Evolutionary conservation across 371 early-diverging fungal genomes (phyloP).

Genomic region (Mortierella sp.): DNA sequence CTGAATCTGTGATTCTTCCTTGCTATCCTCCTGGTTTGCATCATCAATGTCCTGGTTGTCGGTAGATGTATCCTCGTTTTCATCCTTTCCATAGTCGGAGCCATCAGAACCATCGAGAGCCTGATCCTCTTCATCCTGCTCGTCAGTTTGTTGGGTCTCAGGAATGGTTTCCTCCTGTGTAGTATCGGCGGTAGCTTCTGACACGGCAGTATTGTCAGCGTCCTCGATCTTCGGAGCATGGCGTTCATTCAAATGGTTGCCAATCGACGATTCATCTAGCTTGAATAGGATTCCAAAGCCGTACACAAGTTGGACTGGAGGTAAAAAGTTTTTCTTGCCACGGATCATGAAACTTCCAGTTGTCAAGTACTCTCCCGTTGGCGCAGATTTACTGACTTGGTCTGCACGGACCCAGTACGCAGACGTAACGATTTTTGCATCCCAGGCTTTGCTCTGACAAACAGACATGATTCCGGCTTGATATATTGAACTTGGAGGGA

Average conservation of each 20-base stretch:
- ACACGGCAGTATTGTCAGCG: conserved; percentile 33
- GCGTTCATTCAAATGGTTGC: conserved; percentile 73
- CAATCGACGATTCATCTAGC: conserved; percentile 83
- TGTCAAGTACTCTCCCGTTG: conserved; percentile 96
- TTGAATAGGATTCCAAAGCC: conserved; percentile 97
- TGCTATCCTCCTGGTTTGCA: conserved; percentile 31
- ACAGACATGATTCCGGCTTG: conserved; percentile 98
- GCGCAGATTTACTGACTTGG: conserved; percentile 97
- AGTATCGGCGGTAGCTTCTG: conserved; percentile 13
- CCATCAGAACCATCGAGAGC: conserved; percentile 33
- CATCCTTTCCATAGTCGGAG: conserved; percentile 33
- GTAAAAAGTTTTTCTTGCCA: conserved; percentile 97
- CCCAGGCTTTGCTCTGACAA: conserved; percentile 98
- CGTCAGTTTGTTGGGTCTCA: conserved; percentile 8
- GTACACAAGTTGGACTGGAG: conserved; percentile 96
- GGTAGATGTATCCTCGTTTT: conserved; percentile 17
- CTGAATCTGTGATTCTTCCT: conserved; percentile 24
- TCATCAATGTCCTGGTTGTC: conserved; percentile 20
- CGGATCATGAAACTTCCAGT: conserved; percentile 98
- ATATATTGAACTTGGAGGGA: conserved; percentile 91
- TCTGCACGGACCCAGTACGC: conserved; percentile 97
- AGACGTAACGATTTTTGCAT: conserved; percentile 93
- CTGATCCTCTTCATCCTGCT: conserved; percentile 29
- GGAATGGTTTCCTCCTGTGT: conserved; percentile 12
- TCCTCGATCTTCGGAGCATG: conserved; percentile 35